Conservation (phyloP, 306 rosid species). For the Pyrus pyrifolia region DNA sequence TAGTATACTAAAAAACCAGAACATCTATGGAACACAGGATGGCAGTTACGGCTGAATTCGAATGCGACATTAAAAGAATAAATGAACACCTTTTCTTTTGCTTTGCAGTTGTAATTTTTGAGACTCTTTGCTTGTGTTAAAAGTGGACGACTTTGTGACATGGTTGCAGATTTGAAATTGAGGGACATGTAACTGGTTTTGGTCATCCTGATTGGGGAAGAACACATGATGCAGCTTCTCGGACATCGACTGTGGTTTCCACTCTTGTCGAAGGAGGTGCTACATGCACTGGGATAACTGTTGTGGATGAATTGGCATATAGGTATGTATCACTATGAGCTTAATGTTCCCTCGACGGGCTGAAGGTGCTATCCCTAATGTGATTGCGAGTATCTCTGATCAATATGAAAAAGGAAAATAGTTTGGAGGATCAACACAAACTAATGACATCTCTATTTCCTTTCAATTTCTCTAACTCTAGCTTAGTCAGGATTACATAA, state of each 20-base stretch:
- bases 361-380: not conserved
- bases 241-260: constrained; percentile 57
- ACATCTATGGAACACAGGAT: not conserved
- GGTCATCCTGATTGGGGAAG: constrained; percentile 95
- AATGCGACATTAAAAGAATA: not conserved
- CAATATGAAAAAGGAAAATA: not conserved
- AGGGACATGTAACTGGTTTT: constrained; percentile 72
- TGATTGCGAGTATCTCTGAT: not conserved
- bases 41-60: not conserved
- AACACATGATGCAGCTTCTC: constrained; percentile 73
- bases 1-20: not conserved
- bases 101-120: not conserved
- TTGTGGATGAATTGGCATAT: constrained; percentile 61
- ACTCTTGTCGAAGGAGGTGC: constrained; percentile 89
- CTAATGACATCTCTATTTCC: not conserved
- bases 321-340: constrained; percentile 37
- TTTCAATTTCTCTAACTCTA: not conserved
- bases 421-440: not conserved
- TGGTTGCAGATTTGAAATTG: constrained; percentile 66
- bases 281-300: constrained; percentile 70
- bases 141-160: constrained; percentile 3
- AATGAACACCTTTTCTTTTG: not conserved
- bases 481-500: not conserved
- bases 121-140: not conserved
- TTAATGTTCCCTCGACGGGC: not conserved